Percentiles rank a stretch among this genome's conserved stretches.
phyloP scores from a whole-genome alignment of 2,329 filamentous ascomycete species.

The Aspergillus udagawae region DNA sequence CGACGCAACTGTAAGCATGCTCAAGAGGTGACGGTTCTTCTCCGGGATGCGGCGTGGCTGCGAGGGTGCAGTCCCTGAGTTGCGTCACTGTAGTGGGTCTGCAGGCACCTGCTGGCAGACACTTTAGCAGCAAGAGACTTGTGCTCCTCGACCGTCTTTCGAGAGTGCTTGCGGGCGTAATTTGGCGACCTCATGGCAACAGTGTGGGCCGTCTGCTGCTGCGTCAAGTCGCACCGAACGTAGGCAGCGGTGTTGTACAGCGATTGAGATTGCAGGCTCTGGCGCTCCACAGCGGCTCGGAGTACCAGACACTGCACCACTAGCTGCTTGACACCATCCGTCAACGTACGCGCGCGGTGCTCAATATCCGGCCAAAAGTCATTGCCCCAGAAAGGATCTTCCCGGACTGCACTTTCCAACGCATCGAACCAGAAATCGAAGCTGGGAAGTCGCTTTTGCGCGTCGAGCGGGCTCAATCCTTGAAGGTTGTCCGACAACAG shows the following conservation, averaged over 20 bases:
- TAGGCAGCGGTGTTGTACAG: conserved; percentile 16
- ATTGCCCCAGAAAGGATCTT: conserved; percentile 43
- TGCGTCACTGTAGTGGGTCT: conserved; percentile 15
- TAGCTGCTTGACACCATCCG: conserved; percentile 37
- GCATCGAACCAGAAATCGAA: conserved; percentile 39
- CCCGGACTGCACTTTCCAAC: conserved; percentile 37
- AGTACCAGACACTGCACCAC: conserved; percentile 38
- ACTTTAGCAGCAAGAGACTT: conserved; percentile 14
- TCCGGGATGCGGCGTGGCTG: conserved; percentile 15
- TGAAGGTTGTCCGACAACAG: conserved; percentile 35
- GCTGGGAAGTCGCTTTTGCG: conserved; percentile 19
- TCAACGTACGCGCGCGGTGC: conserved; percentile 35
- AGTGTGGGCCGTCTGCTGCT: conserved; percentile 17
- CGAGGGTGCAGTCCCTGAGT: conserved; percentile 17
- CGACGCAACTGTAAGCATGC: background rate
- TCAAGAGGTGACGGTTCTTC: conserved; percentile 21
- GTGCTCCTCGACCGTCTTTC: conserved; percentile 34
- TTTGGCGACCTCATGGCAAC: conserved; percentile 27
- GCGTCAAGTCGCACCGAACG: conserved; percentile 18
- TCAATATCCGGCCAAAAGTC: conserved; percentile 41
- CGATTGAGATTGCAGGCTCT: conserved; percentile 16
- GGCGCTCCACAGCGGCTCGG: conserved; percentile 20
- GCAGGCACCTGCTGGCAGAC: conserved; percentile 16
- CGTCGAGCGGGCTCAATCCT: conserved; percentile 19
- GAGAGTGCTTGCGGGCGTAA: conserved; percentile 29